These are phyloP conservation scores for Volvox africanus DNA, from an alignment of 139 green algal genomes.

Conservation along the genomic window DNA sequence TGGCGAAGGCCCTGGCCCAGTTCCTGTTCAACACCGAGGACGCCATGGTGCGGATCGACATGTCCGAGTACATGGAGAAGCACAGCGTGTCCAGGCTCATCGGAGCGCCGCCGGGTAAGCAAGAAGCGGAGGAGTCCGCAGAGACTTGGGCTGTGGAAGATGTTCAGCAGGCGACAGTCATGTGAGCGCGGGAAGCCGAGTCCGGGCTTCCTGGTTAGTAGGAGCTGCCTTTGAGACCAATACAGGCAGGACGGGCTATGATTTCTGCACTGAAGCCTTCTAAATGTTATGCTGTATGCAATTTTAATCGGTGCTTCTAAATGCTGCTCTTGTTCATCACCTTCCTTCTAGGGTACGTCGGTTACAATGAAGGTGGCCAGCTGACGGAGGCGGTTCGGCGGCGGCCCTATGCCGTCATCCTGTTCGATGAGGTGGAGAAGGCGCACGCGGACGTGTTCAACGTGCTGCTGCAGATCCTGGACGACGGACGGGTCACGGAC, in stretches of 20 bases:
- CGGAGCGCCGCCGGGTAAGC: constrained; percentile 84
- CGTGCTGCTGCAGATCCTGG: constrained; percentile 96
- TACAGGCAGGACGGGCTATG: too few species aligned
- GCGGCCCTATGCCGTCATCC: constrained; percentile 87
- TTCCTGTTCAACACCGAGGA: constrained; percentile 94
- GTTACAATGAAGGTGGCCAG: constrained; percentile 89
- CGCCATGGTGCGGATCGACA: constrained; percentile 93
- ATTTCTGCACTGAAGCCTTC: too few species aligned
- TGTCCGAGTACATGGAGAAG: constrained; percentile 98
- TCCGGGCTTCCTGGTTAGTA: too few species aligned
- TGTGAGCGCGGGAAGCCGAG: too few species aligned
- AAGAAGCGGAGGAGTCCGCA: too few species aligned
- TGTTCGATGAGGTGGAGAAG: constrained; percentile 99
- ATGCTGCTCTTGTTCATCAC: too few species aligned
- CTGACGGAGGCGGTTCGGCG: constrained; percentile 81
- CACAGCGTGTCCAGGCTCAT: constrained; percentile 87
- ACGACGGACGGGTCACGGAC: constrained; percentile 96
- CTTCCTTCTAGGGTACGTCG: constrained; percentile 82
- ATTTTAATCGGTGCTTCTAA: too few species aligned
- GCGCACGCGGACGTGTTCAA: constrained; percentile 99
- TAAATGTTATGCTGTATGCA: too few species aligned
- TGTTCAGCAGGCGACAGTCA: too few species aligned
- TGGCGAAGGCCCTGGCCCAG: constrained; percentile 91
- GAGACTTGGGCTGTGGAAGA: too few species aligned
- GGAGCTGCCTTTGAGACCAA: too few species aligned